These are phyloP conservation scores for Xenosphaeropsis pyriputrescens DNA, from an alignment of 2,329 filamentous ascomycete species.

Conservation along the genomic window DNA sequence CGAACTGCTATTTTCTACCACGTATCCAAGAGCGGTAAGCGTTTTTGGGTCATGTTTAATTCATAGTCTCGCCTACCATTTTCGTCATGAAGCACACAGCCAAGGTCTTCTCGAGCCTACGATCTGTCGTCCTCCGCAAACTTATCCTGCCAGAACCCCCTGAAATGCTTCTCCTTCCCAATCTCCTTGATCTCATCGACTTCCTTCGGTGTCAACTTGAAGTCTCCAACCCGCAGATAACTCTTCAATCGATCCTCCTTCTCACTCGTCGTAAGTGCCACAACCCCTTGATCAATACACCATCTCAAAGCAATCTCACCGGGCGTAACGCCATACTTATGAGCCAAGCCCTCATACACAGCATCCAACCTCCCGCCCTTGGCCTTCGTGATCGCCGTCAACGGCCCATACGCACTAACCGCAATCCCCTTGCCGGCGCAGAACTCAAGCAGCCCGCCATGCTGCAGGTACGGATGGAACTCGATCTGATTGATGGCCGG, in stretches of 20 bases:
- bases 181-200: slow-evolving; percentile 29
- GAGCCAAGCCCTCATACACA: slow-evolving; percentile 32
- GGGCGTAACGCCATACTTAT: slow-evolving; percentile 41
- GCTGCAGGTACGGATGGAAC: slow-evolving; percentile 63
- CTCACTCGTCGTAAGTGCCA: slow-evolving; percentile 40
- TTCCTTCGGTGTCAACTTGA: slow-evolving; percentile 42
- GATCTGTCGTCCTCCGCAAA: slow-evolving; percentile 34
- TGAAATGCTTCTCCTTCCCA: slow-evolving; percentile 45
- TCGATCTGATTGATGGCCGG: slow-evolving; percentile 74
- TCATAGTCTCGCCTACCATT: too few species aligned
- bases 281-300: slow-evolving; percentile 39
- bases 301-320: slow-evolving; percentile 40
- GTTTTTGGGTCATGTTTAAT: too few species aligned
- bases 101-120: background rate
- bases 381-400: slow-evolving; percentile 34
- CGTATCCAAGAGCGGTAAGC: too few species aligned
- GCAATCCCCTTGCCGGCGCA: slow-evolving; percentile 42
- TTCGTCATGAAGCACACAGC: too few species aligned
- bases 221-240: slow-evolving; percentile 28
- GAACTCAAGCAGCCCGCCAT: slow-evolving; percentile 41
- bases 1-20: too few species aligned
- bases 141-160: slow-evolving; percentile 39
- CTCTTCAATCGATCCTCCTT: slow-evolving; percentile 38
- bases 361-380: slow-evolving; percentile 36
- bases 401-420: slow-evolving; percentile 36